Conservation (phyloP, 192 early-diverging fungal species). For the Chytriomyces sp. region DNA sequence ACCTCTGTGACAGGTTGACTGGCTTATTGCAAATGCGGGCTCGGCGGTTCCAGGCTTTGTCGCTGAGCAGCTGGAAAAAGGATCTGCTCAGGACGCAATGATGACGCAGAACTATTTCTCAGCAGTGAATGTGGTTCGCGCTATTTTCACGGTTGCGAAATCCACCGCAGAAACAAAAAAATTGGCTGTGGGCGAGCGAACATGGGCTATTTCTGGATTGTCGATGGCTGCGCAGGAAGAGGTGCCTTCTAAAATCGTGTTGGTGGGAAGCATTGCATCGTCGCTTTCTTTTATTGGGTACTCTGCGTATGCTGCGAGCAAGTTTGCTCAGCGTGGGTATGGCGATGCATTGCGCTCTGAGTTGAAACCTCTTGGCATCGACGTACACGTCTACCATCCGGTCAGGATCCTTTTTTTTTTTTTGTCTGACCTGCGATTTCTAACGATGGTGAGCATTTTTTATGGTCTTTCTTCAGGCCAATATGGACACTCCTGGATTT, state of each 20-base stretch:
- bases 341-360: slow-evolving; percentile 50
- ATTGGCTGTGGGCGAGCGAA: background rate
- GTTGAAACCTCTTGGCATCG: slow-evolving; percentile 40
- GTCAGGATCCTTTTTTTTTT: background rate
- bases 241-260: slow-evolving; percentile 43
- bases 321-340: slow-evolving; percentile 52
- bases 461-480: slow-evolving; percentile 21
- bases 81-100: slow-evolving; percentile 34
- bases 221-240: slow-evolving; percentile 24
- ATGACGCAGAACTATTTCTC: slow-evolving; percentile 52
- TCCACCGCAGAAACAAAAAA: slow-evolving; percentile 13
- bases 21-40: slow-evolving; percentile 35
- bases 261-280: slow-evolving; percentile 46
- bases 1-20: background rate
- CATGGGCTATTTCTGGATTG: slow-evolving; percentile 39
- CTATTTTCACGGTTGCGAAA: slow-evolving; percentile 38
- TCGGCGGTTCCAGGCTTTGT: slow-evolving; percentile 38
- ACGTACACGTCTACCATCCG: slow-evolving; percentile 50
- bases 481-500: slow-evolving; percentile 57
- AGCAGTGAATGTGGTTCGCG: slow-evolving; percentile 45
- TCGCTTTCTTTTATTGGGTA: slow-evolving; percentile 50
- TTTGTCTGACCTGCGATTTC: background rate
- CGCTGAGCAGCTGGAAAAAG: slow-evolving; percentile 35
- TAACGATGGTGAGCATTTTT: slow-evolving; percentile 6
- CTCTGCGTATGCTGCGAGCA: slow-evolving; percentile 47